Base-by-base conservation (phyloP, 2,329 filamentous ascomycete genomes). In the Helicocarpus griseus region DNA sequence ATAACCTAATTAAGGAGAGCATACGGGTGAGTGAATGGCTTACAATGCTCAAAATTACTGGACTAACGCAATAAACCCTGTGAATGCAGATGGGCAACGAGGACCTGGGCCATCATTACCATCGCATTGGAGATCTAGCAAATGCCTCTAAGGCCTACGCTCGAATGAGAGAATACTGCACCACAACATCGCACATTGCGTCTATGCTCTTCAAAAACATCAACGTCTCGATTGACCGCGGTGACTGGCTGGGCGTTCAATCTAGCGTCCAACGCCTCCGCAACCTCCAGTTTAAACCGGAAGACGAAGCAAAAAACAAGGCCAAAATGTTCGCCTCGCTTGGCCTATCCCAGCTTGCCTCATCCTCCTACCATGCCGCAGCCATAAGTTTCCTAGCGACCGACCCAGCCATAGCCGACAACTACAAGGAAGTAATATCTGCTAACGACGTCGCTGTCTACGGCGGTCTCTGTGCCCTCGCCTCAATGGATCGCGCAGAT, bases 1-100 rank as follows among this genome's bases (percentile, higher is more conserved):
- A 96, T 65, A 98, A 97, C 62, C 73, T 97, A 40, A 89, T 98
- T 61, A 95, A 96, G 66, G 93, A 98, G 72, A 96, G 89, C 72
- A 95, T 97, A 62, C 74, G 90, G 59, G 89, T 94, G 75, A 52
- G 78, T 63, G 38, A 50, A 29, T 29, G 4, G 33, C 5, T 11
- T 48, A 29, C 3, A 9, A 17, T 8, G 19, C 14, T 29, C 19
- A 22, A 22, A 17, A 28, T 33, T n/a, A n/a, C n/a, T n/a, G n/a
- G n/a, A n/a, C n/a, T n/a, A n/a, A n/a, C n/a, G n/a, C n/a, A n/a
- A n/a, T n/a, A n/a, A n/a, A n/a, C n/a, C n/a, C n/a, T n/a, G n/a
- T n/a, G n/a, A n/a, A 17, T 41, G 17, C 59, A 95, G 87, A 96
- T 97, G 83, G 91, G 89, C 41, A 87, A 96, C 61, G 89, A 96